These are phyloP conservation scores for Cryptococcus jaspeensis DNA, from an alignment of 1,284 basidiomycete species.

Conservation along the genomic window DNA sequence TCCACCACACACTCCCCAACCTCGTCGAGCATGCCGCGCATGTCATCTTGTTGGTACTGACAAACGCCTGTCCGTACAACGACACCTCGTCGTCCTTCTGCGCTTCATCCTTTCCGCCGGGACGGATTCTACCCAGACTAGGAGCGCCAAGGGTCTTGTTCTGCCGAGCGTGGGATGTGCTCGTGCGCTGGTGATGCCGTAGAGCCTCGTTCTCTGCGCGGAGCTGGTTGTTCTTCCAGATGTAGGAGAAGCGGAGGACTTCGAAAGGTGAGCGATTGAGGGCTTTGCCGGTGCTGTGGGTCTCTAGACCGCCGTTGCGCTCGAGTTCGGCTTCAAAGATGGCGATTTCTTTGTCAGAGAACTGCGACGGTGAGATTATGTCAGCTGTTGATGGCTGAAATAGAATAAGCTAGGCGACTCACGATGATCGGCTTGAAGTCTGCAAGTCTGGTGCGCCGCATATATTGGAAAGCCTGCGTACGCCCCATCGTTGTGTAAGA, in stretches of 20 bases:
- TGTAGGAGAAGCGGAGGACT: conserved; percentile 49
- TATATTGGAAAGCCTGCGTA: conserved; percentile 28
- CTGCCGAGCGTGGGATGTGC: conserved; percentile 38
- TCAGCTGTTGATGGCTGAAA: too few relatives aligned
- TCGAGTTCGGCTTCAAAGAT: conserved; percentile 44
- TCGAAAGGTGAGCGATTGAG: conserved; percentile 43
- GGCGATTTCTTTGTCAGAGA: conserved; percentile 33
- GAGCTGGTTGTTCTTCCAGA: conserved; percentile 49
- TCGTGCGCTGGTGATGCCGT: conserved; percentile 40
- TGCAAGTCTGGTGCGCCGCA: conserved; percentile 27
- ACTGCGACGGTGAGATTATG: conserved; percentile 16
- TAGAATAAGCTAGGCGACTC: conserved; percentile 6
- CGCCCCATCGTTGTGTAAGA: conserved; percentile 30
- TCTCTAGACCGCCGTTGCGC: conserved; percentile 46
- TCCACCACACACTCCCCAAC: conserved; percentile 77
- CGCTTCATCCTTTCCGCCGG: conserved; percentile 44
- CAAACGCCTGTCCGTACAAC: conserved; percentile 28
- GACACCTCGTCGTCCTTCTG: conserved; percentile 56
- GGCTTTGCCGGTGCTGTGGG: conserved; percentile 39
- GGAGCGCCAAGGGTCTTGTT: conserved; percentile 46
- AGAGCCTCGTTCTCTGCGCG: conserved; percentile 47
- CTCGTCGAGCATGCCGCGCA: conserved; percentile 77
- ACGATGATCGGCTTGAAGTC: conserved; percentile 41
- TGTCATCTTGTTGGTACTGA: conserved; percentile 24
- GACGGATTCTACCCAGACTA: conserved; percentile 38